Evolutionary conservation across 495 filamentous ascomycete genomes (phyloP), one percentile per base, ranked within the genome.

Genomic region (Penicillium nucicola): DNA sequence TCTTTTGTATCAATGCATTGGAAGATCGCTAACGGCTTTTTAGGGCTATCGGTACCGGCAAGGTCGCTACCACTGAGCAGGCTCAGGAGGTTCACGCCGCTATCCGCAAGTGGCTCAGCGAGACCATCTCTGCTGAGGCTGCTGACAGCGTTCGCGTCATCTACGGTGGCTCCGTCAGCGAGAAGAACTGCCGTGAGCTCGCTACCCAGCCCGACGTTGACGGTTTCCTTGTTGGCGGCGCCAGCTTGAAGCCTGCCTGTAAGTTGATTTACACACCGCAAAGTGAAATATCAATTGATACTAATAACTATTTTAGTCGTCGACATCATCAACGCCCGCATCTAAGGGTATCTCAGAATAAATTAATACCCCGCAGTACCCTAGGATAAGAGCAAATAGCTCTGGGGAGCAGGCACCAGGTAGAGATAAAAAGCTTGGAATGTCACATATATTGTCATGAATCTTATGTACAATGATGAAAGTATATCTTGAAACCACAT

Each of bases 231-330:
- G 93, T 98, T 65, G 93, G 93, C 60, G 93, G 93, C 72, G 93
- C 93, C 58, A 95, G 89, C 75, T 82, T 98, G 78, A 98, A 98
- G 84, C 93, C 93, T 61, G 93, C 92, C 60, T 97, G 89, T 92
- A 74, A 79, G 89, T 85, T 65, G 22, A 41, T 20, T 20, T 17
- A 37, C 46, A 2, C 38, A 23, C 23, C 42, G 17, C 11, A 15
- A 20, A 1, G 7, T 8, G 48, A 11, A 19, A 19, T 32, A 39
- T 42, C 25, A 8, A 11, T 18, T 7, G 19, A 52, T 55, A 17
- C 61, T 59, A 60, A 61, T 23, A 15, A 32, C 40, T 11, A 41
- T 23, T 32, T 8, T 51, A 84, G 82, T 86, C 68, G 74, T 85
- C 55, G 83, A 86, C 58, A 86, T 86, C 65, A 78, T 86, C 72